Percentiles rank a stretch among this genome's conserved stretches.
phyloP scores from a whole-genome alignment of 2,329 filamentous ascomycete genomes.

The Apiospora koreana region DNA sequence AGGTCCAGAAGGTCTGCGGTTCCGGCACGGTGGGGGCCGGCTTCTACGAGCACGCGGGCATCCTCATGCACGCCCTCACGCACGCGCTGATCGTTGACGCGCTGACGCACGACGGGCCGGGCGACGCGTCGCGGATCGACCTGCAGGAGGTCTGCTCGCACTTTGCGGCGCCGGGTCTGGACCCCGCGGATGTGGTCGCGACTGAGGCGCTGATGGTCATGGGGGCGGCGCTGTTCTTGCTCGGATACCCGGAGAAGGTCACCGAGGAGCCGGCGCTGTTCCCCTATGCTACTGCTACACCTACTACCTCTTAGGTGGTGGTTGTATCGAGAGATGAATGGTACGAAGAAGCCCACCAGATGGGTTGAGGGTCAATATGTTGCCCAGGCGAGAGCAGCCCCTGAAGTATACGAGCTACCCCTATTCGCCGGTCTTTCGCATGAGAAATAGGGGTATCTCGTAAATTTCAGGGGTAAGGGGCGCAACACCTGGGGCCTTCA shows the following conservation, averaged over 20 bases:
- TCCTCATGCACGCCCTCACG: constrained; percentile 11
- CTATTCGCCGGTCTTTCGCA: too few species aligned
- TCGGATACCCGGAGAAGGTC: constrained; percentile 11
- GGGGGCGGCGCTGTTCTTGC: background rate
- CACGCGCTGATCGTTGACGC: constrained; percentile 13
- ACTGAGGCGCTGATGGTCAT: constrained; percentile 10
- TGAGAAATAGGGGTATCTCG: background rate
- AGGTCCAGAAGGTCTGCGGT: constrained; percentile 45
- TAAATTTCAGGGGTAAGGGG: background rate
- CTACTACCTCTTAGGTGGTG: background rate
- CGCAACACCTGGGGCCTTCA: too few species aligned
- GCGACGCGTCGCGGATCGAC: constrained; percentile 3
- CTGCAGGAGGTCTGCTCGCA: background rate
- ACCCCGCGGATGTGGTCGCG: constrained; percentile 6
- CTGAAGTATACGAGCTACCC: too few species aligned
- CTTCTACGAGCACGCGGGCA: constrained; percentile 14
- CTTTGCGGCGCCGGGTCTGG: constrained; percentile 6
- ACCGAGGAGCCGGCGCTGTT: constrained; percentile 6
- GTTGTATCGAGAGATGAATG: too few species aligned
- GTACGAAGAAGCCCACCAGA: too few species aligned
- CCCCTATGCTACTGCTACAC: background rate
- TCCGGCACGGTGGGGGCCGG: background rate
- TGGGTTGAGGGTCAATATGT: too few species aligned
- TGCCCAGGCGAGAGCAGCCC: too few species aligned
- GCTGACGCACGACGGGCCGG: constrained; percentile 4